Percentiles rank a stretch among this genome's conserved stretches.
phyloP scores from a whole-genome alignment of 768 basidiomycete genomes.

The Boletus vermiculosoides region DNA sequence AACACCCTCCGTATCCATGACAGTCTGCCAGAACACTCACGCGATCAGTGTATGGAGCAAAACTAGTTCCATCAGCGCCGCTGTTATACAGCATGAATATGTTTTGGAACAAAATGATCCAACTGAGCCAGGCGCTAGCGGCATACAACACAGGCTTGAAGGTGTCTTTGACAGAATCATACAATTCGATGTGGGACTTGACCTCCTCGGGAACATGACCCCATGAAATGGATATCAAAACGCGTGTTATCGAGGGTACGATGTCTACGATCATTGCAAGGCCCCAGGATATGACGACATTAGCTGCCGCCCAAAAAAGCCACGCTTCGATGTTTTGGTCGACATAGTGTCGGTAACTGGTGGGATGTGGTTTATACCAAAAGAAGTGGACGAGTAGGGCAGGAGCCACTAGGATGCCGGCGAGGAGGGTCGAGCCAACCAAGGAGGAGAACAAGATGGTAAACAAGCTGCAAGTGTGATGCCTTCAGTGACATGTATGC shows the following conservation, averaged over 20 bases:
- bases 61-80: constrained; percentile 40
- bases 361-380: constrained; percentile 64
- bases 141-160: constrained; percentile 74
- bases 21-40: constrained; percentile 34
- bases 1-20: not conserved
- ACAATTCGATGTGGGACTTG: constrained; percentile 67
- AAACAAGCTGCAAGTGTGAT: constrained; percentile 44
- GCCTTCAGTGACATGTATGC: not conserved
- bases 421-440: constrained; percentile 66
- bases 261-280: constrained; percentile 72
- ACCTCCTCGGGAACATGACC: constrained; percentile 71
- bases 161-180: constrained; percentile 66
- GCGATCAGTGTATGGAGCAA: constrained; percentile 58
- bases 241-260: constrained; percentile 53
- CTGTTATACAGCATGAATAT: constrained; percentile 59
- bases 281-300: constrained; percentile 76
- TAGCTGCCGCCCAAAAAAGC: constrained; percentile 81
- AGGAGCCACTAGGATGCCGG: constrained; percentile 58
- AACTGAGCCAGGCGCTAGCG: constrained; percentile 66
- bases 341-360: constrained; percentile 55
- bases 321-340: constrained; percentile 70
- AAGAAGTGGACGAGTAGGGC: constrained; percentile 65
- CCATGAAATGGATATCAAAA: constrained; percentile 60
- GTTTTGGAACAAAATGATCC: constrained; percentile 69
- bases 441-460: constrained; percentile 68